These are phyloP conservation scores for Sporothrix brunneoviolacea DNA, from an alignment of 2,329 filamentous ascomycete genomes.

Conservation along the genomic window DNA sequence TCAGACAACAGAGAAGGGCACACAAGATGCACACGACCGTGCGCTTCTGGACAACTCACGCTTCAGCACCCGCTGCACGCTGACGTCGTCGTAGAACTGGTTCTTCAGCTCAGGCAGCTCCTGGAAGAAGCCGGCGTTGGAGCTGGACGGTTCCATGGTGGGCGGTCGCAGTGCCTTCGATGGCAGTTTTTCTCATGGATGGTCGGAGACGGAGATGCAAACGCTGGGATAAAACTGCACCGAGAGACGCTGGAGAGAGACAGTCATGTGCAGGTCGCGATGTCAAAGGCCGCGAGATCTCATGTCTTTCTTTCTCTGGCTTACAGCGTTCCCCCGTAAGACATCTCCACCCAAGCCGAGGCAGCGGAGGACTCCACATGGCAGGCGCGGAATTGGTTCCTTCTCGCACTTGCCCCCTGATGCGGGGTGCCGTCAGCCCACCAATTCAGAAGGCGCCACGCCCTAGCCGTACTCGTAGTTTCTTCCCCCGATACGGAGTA, in stretches of 20 bases:
- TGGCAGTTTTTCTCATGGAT: neutral
- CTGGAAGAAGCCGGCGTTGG: conserved; percentile 51
- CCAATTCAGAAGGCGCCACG: too few species aligned
- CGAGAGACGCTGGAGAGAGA: neutral
- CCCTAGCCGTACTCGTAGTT: too few species aligned
- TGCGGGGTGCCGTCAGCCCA: too few species aligned
- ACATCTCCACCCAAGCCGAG: conserved; percentile 5
- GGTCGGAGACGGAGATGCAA: neutral
- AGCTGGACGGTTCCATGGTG: conserved; percentile 37
- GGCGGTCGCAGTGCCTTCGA: too few species aligned
- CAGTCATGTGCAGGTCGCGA: too few species aligned
- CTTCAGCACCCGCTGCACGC: conserved; percentile 44
- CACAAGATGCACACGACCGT: too few species aligned
- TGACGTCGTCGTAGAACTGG: conserved; percentile 50
- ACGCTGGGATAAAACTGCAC: too few species aligned
- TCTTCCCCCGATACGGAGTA: too few species aligned
- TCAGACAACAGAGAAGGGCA: neutral
- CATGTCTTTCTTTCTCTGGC: neutral
- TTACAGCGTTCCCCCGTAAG: neutral
- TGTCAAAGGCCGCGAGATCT: too few species aligned
- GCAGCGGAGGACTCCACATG: neutral
- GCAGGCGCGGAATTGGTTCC: conserved; percentile 8
- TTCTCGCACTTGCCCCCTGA: too few species aligned
- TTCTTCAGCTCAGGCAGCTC: conserved; percentile 44
- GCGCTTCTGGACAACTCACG: conserved; percentile 34